These are phyloP conservation scores for Russula sp. DNA, from an alignment of 768 basidiomycete species.

Conservation along the genomic window DNA sequence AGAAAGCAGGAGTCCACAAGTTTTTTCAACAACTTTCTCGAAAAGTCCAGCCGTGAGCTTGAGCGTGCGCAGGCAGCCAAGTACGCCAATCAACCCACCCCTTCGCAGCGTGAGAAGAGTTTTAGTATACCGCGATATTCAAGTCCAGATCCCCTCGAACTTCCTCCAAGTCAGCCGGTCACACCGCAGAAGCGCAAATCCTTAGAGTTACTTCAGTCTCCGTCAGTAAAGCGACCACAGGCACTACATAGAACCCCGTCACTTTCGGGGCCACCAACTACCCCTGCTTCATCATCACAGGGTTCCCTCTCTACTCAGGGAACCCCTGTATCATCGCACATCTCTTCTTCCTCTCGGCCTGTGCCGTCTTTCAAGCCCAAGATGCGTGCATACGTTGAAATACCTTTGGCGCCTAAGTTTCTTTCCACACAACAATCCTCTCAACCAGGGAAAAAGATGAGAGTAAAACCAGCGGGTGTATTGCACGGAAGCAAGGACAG, in stretches of 20 bases:
- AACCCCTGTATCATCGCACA: slow-evolving; percentile 10
- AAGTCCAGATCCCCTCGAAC: slow-evolving; percentile 34
- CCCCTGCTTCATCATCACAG: slow-evolving; percentile 27
- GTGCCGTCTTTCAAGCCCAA: slow-evolving; percentile 30
- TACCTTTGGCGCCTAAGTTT: slow-evolving; percentile 34
- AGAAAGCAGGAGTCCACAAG: slow-evolving; percentile 48
- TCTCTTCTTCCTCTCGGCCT: slow-evolving; percentile 9
- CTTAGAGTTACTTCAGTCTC: slow-evolving; percentile 56
- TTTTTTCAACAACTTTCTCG: slow-evolving; percentile 68
- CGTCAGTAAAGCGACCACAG: slow-evolving; percentile 59
- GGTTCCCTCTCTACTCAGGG: slow-evolving; percentile 18
- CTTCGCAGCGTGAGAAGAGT: slow-evolving; percentile 33
- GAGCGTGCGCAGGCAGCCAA: slow-evolving; percentile 35
- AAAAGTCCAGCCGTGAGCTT: slow-evolving; percentile 50
- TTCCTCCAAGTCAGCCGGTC: slow-evolving; percentile 33
- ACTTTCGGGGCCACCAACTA: slow-evolving; percentile 19
- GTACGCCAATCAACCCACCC: slow-evolving; percentile 27
- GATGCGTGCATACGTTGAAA: slow-evolving; percentile 34
- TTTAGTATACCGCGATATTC: slow-evolving; percentile 35
- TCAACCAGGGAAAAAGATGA: slow-evolving; percentile 28
- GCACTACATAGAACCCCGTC: slow-evolving; percentile 31
- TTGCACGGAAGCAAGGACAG: slow-evolving; percentile 22
- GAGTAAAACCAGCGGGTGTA: slow-evolving; percentile 5
- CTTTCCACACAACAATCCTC: slow-evolving; percentile 22
- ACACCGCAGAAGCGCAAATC: slow-evolving; percentile 75